These are phyloP conservation scores for Filosporella fistucella DNA, from an alignment of 495 filamentous ascomycete species.

Conservation along the genomic window DNA sequence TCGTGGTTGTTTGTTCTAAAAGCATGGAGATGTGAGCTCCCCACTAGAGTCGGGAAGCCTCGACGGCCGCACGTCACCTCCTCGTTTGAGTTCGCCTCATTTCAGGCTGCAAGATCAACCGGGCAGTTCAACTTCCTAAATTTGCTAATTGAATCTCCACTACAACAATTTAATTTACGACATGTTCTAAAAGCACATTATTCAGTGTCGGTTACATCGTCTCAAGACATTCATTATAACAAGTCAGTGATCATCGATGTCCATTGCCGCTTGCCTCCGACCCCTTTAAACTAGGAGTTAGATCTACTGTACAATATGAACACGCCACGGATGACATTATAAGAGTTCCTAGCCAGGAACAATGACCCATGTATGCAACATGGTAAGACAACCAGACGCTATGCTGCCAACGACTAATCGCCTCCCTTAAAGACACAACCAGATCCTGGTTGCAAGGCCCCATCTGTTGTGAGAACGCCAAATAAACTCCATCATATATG, in stretches of 20 bases:
- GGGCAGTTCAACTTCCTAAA: neutral
- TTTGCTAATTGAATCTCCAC: neutral
- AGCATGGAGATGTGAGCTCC: slow-evolving; percentile 4
- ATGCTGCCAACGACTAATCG: slow-evolving; percentile 21
- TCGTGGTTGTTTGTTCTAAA: neutral
- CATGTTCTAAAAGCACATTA: neutral
- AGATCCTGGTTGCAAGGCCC: slow-evolving; percentile 14
- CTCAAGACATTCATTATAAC: neutral
- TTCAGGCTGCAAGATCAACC: neutral
- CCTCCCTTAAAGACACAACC: slow-evolving; percentile 10
- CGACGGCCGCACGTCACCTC: neutral
- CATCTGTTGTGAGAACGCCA: slow-evolving; percentile 16
- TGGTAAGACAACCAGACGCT: slow-evolving; percentile 17
- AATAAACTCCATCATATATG: slow-evolving; percentile 27
- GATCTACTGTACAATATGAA: slow-evolving; percentile 16
- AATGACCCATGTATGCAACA: neutral
- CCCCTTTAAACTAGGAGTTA: neutral
- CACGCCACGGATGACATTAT: slow-evolving; percentile 16
- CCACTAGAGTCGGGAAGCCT: slow-evolving; percentile 1
- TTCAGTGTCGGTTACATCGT: neutral
- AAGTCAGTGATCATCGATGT: slow-evolving; percentile 3
- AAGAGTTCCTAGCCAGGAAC: slow-evolving; percentile 5
- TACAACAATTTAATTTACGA: neutral
- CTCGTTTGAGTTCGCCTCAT: neutral
- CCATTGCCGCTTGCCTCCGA: slow-evolving; percentile 6